Conservation (phyloP, 2,329 filamentous ascomycete genomes). For the Colletotrichum eleusines region DNA sequence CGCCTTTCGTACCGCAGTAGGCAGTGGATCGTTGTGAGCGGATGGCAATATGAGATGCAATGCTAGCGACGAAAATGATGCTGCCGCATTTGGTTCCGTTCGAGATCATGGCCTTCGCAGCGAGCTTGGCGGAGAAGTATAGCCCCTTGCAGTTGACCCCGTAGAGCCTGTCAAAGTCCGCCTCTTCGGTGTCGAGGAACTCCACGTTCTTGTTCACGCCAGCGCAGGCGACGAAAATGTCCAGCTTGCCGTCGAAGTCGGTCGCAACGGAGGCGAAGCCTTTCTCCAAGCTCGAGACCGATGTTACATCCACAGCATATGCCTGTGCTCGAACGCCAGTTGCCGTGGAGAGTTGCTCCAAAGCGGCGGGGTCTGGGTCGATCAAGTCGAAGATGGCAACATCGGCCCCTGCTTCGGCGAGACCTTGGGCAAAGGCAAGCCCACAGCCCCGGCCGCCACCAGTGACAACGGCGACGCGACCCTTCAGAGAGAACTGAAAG, state of each 20-base stretch:
- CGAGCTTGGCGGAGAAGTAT: slow-evolving; percentile 60
- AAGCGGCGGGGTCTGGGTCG: slow-evolving; percentile 19
- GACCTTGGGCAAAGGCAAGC: slow-evolving; percentile 45
- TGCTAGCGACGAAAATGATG: slow-evolving; percentile 66
- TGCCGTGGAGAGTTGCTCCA: slow-evolving; percentile 6
- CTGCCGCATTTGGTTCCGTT: slow-evolving; percentile 63
- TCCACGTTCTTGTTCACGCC: slow-evolving; percentile 48
- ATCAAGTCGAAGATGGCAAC: slow-evolving; percentile 37
- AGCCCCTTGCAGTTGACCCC: slow-evolving; percentile 34
- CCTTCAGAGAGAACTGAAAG: slow-evolving; percentile 60
- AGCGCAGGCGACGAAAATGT: slow-evolving; percentile 53
- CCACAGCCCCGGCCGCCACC: slow-evolving; percentile 61
- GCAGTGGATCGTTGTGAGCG: slow-evolving; percentile 59
- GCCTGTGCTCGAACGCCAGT: slow-evolving; percentile 12
- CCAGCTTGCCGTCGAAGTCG: slow-evolving; percentile 48
- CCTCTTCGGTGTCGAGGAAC: slow-evolving; percentile 32
- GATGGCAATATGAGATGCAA: slow-evolving; percentile 64
- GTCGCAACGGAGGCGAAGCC: slow-evolving; percentile 11
- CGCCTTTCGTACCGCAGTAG: slow-evolving; percentile 39
- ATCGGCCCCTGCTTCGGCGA: slow-evolving; percentile 32
- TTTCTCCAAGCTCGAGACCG: slow-evolving; percentile 14
- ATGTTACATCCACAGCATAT: slow-evolving; percentile 27
- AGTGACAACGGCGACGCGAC: slow-evolving; percentile 60
- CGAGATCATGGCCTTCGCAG: slow-evolving; percentile 63
- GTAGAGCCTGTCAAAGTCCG: slow-evolving; percentile 27